phyloP scores from a whole-genome alignment of 805 yeast species.

The Clavispora phyllophila region DNA sequence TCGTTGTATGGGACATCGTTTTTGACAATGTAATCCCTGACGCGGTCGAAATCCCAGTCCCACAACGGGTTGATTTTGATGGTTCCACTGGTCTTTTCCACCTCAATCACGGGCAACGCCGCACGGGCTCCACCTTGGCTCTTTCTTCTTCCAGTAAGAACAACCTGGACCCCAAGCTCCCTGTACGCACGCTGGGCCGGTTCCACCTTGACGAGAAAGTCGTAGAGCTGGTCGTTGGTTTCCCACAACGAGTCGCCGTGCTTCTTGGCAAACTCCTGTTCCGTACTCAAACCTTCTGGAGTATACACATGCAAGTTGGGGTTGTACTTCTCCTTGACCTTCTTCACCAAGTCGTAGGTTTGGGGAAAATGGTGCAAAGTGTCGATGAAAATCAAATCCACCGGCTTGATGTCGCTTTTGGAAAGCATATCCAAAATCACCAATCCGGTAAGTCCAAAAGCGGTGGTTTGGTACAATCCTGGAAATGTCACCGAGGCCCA shows the following conservation, averaged over 20 bases:
- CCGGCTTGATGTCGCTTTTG: conserved; percentile 36
- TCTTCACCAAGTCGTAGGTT: conserved; percentile 67
- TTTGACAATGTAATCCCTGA: conserved; percentile 60
- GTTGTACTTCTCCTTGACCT: conserved; percentile 50
- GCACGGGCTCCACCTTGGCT: conserved; percentile 87
- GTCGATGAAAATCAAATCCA: conserved; percentile 81
- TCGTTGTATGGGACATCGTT: conserved; percentile 82
- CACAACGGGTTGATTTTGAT: conserved; percentile 87
- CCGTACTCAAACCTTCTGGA: conserved; percentile 56
- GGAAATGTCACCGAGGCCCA: conserved; percentile 90
- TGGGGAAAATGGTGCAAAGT: conserved; percentile 95
- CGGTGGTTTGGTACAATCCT: conserved; percentile 81
- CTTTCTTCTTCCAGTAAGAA: conserved; percentile 85
- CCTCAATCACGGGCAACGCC: conserved; percentile 65
- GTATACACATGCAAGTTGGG: conserved; percentile 59
- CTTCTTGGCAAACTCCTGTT: conserved; percentile 55
- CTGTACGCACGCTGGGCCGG: conserved; percentile 83
- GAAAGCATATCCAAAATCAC: conserved; percentile 82
- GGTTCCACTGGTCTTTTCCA: conserved; percentile 63
- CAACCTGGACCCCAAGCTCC: conserved; percentile 71
- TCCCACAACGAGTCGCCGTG: conserved; percentile 86
- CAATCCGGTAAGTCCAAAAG: conserved; percentile 89
- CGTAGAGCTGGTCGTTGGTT: conserved; percentile 72
- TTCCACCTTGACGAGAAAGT: conserved; percentile 85
- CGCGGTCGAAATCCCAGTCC: conserved; percentile 73